Conservation (phyloP, 2,329 filamentous ascomycete genomes). For the Ambrosiella xylebori region DNA sequence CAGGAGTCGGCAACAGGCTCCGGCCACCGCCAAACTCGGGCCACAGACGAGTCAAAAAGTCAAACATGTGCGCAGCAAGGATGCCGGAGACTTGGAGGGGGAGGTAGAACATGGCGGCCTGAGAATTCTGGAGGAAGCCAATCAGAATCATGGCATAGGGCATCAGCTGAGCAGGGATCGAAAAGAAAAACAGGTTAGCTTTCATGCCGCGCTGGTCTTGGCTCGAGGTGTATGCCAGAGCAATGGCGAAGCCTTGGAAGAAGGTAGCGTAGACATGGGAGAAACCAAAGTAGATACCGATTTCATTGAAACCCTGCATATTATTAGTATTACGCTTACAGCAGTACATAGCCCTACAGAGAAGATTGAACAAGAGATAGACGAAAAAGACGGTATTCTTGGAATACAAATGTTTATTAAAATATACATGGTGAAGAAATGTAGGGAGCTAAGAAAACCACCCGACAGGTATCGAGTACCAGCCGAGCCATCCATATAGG, state of each 20-base stretch:
- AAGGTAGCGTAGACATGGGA: conserved; percentile 24
- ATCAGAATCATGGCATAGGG: conserved; percentile 66
- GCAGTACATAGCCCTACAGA: not conserved
- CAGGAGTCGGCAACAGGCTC: conserved; percentile 60
- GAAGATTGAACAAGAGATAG: not conserved
- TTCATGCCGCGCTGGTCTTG: conserved; percentile 70
- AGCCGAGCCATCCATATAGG: conserved; percentile 52
- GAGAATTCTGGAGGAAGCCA: conserved; percentile 46
- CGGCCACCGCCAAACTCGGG: conserved; percentile 73
- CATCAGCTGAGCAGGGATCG: conserved; percentile 63
- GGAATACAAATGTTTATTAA: not conserved
- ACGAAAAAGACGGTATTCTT: not conserved
- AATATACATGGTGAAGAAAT: conserved; percentile 21
- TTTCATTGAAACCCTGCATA: conserved; percentile 10
- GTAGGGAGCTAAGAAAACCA: conserved; percentile 48
- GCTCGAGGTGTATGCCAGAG: conserved; percentile 65
- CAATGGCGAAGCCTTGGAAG: conserved; percentile 52
- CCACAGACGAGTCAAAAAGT: conserved; percentile 78
- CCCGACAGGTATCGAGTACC: conserved; percentile 39
- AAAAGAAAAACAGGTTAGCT: conserved; percentile 65
- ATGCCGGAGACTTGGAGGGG: conserved; percentile 40
- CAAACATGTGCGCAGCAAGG: conserved; percentile 68
- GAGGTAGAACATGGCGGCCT: conserved; percentile 37
- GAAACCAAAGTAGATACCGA: conserved; percentile 9
- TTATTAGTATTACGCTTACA: not conserved